Conservation (phyloP, 2,329 filamentous ascomycete species). For the Xylariaceae sp. region DNA sequence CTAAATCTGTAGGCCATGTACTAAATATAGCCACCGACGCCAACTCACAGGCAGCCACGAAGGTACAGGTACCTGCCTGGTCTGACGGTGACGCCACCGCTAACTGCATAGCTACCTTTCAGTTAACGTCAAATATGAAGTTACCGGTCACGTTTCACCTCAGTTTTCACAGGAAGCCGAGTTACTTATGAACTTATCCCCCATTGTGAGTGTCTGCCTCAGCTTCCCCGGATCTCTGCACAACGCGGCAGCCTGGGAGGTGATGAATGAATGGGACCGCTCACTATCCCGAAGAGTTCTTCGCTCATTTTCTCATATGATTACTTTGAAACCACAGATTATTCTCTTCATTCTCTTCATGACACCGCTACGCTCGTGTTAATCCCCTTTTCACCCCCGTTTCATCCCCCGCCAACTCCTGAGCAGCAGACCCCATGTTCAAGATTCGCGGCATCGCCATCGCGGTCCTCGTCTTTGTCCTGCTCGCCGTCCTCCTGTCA, state of each 20-base stretch:
- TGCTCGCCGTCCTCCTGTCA: constrained; percentile 45
- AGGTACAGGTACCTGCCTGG: too few species aligned
- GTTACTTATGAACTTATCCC: neutral
- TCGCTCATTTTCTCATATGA: neutral
- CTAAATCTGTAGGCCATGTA: neutral
- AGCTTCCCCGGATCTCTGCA: neutral
- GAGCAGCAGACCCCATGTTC: constrained; percentile 34
- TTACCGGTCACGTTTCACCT: too few species aligned
- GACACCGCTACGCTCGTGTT: neutral
- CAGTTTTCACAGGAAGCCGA: too few species aligned
- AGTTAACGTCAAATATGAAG: too few species aligned
- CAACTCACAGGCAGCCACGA: too few species aligned
- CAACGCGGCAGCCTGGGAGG: neutral
- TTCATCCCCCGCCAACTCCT: neutral
- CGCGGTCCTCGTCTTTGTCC: constrained; percentile 36
- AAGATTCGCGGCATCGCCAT: constrained; percentile 43
- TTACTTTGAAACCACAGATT: neutral
- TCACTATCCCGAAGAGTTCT: neutral
- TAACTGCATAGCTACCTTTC: too few species aligned
- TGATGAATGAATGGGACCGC: neutral
- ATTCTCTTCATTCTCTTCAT: neutral
- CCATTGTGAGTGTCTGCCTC: neutral
- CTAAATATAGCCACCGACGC: neutral
- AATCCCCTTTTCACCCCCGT: neutral
- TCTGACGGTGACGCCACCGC: too few species aligned